Base-by-base conservation (phyloP, 1,284 basidiomycete species). In the Cryptococcus sp. region DNA sequence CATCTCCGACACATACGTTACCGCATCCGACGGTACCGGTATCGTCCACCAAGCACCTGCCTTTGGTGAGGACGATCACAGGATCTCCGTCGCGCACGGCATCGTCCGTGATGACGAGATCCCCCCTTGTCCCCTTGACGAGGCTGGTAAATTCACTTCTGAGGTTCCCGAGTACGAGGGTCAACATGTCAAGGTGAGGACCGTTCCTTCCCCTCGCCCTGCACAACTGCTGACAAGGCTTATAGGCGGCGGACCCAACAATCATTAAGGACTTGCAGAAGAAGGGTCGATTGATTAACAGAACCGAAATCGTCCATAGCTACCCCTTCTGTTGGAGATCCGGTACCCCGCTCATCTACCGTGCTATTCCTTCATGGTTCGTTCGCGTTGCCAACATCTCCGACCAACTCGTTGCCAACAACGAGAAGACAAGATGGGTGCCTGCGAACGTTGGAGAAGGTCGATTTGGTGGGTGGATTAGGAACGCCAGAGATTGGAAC, bases 311-410 rank as follows among this genome's bases (percentile, higher is more conserved):
- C 57, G 88, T 86, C 72, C 96, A 99, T 81, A 88, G 87, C 67
- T 99, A 99, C 77, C 96, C 96, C 27, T 98, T 88, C 84, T 99
- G 96, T 80, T 97, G 93, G 94, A 85, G 93, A 72, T 98, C 96
- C 16, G 88, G 89, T 17, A 97, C 95, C 1, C 96, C 96, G 13
- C 85, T 99, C 68, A 88, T 99, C 70, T 97, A 99, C 81, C 91
- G 93, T 58, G 93, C 93, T 50, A 89, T 99, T 68, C 95, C 96
- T 22, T 89, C 85, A 1, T 99, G 96, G 96, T 98, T 98, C 73
- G 88, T 99, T 57, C 86, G 87, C 58, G 96, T 99, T 17, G 86
- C 90, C 65, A 86, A 87, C 47, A 85, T 91, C 66, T 85, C 89
- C 46, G 90, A 95, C 66, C 81, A 93, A 66, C 86, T 99, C 45